These are phyloP conservation scores for Crithidia fasciculata DNA, from an alignment of 208 protist genomes.

Conservation along the genomic window DNA sequence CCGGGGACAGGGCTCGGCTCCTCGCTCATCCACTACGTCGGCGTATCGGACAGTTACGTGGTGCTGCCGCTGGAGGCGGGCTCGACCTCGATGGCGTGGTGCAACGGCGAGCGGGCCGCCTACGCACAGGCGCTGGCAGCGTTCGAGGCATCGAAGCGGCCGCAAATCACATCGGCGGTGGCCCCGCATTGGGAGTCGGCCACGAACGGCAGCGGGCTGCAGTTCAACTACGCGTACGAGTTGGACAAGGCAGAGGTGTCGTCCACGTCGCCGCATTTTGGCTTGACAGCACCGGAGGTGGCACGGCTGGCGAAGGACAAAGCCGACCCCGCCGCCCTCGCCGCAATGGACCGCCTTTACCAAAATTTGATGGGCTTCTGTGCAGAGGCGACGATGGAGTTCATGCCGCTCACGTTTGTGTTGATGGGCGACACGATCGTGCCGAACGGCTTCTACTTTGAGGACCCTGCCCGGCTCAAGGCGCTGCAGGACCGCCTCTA, in stretches of 20 bases:
- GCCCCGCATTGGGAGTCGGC: conserved; percentile 55
- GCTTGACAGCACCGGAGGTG: conserved; percentile 48
- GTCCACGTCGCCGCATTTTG: conserved; percentile 3
- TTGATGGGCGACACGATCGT: conserved; percentile 74
- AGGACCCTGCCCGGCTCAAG: conserved; percentile 39
- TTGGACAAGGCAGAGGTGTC: conserved; percentile 12
- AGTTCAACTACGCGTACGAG: conserved; percentile 63
- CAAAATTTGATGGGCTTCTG: conserved; percentile 53
- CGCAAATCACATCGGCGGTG: conserved; percentile 9
- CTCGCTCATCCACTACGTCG: conserved; percentile 65
- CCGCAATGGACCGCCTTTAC: conserved; percentile 55
- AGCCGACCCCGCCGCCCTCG: conserved; percentile 42
- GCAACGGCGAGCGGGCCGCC: neutral
- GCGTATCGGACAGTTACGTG: conserved; percentile 30
- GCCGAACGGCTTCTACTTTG: conserved; percentile 68
- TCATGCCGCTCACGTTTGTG: conserved; percentile 66
- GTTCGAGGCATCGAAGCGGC: conserved; percentile 23
- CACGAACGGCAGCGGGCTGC: conserved; percentile 43
- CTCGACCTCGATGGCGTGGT: conserved; percentile 44
- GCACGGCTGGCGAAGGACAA: conserved; percentile 51
- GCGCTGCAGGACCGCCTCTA: conserved; percentile 37
- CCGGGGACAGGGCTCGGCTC: conserved; percentile 72
- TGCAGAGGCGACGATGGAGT: conserved; percentile 61
- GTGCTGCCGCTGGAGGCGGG: conserved; percentile 65
- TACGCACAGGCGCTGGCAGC: conserved; percentile 33